Evolutionary conservation across 2,329 filamentous ascomycete species (phyloP).

Genomic region (Conoideocrella luteorostrata): DNA sequence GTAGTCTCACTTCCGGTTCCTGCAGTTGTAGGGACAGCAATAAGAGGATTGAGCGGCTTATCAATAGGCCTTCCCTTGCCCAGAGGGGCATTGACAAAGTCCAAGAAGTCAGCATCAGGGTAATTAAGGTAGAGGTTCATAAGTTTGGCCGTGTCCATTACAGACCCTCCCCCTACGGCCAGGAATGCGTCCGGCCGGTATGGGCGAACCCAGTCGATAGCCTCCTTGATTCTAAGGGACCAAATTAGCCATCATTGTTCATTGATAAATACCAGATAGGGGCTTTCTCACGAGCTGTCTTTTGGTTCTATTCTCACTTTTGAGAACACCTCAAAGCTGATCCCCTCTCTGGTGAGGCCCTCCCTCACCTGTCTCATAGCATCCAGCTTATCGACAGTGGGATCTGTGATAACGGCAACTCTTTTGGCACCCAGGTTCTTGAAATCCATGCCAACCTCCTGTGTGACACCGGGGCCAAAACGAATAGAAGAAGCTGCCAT

Average conservation of each 20-base stretch:
- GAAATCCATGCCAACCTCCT: constrained; percentile 97
- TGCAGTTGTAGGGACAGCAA: constrained; percentile 77
- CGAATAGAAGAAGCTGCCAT: constrained; percentile 95
- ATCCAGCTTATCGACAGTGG: constrained; percentile 71
- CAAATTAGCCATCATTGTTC: background rate
- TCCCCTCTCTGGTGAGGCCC: constrained; percentile 68
- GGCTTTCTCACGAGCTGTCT: constrained; percentile 67
- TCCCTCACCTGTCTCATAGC: constrained; percentile 88
- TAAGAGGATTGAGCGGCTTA: constrained; percentile 64
- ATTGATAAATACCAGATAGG: background rate
- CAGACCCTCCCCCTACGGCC: constrained; percentile 82
- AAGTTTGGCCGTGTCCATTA: constrained; percentile 96
- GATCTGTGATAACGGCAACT: constrained; percentile 88
- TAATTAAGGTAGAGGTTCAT: constrained; percentile 96
- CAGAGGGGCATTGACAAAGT: constrained; percentile 94
- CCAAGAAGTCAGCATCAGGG: constrained; percentile 87
- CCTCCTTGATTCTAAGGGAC: constrained; percentile 65
- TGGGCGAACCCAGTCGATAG: constrained; percentile 78
- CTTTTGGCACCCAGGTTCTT: constrained; percentile 81
- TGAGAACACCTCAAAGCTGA: constrained; percentile 76
- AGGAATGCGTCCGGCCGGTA: constrained; percentile 83
- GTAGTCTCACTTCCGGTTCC: constrained; percentile 92
- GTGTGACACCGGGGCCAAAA: constrained; percentile 87
- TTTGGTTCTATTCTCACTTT: constrained; percentile 85
- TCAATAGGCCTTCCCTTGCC: constrained; percentile 77